A percentile compares a stretch with the other conserved stretches of the same genome.
Evolutionary conservation across 176 grass and related monocot species (phyloP).

Genomic region (Tillandsia fasciculata): DNA sequence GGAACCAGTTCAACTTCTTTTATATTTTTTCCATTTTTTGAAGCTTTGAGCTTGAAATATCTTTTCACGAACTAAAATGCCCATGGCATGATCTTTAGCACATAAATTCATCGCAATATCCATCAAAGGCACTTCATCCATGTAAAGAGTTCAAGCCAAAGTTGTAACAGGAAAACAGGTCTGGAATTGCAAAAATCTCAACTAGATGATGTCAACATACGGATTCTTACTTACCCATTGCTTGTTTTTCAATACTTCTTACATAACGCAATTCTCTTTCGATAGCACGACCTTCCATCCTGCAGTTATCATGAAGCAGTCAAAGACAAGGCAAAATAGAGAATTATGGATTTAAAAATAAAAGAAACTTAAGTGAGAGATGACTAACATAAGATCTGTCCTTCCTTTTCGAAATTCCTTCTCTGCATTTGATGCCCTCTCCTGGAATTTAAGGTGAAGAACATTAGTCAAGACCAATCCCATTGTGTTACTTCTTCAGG

Average conservation of each 20-base stretch:
- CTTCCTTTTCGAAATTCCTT: constrained; percentile 26
- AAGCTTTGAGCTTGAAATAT: no score
- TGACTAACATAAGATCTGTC: constrained; percentile 17
- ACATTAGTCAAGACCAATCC: not conserved
- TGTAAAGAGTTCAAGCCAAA: no score
- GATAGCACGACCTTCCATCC: constrained; percentile 28
- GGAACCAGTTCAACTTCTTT: no score
- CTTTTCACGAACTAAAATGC: no score
- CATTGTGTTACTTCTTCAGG: not conserved
- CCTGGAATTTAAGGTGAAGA: constrained; percentile 12
- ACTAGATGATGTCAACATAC: not conserved
- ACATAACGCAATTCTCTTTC: constrained; percentile 18
- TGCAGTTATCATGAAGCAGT: not conserved
- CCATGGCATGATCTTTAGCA: no score
- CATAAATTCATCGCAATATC: no score
- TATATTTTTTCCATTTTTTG: no score
- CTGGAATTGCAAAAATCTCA: no score
- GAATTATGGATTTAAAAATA: not conserved
- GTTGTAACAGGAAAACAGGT: no score
- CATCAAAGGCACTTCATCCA: no score
- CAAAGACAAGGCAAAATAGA: not conserved
- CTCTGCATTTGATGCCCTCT: constrained; percentile 23
- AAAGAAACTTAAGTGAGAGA: constrained; percentile 7
- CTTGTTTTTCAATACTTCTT: constrained; percentile 24
- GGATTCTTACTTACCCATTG: constrained; percentile 12